Evolutionary conservation across 1,139 yeast species (phyloP).

Genomic region (Suzukiozyma palmioleophila): DNA sequence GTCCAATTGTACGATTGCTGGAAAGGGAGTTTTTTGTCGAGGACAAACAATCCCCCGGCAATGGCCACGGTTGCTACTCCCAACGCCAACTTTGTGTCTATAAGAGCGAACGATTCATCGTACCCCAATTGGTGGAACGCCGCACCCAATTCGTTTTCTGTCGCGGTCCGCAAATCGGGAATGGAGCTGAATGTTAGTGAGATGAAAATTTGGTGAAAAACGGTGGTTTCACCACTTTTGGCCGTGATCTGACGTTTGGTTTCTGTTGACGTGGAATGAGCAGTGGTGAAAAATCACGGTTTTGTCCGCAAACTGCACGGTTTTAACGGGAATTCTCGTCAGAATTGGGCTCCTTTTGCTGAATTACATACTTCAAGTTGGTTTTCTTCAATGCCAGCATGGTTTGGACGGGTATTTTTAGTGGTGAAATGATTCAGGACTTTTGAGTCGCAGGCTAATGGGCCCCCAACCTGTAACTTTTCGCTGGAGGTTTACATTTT

Average conservation of each 20-base stretch:
- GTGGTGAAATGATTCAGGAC: no score
- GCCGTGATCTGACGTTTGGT: not conserved
- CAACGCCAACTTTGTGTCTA: slow-evolving; percentile 61
- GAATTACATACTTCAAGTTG: slow-evolving; percentile 24
- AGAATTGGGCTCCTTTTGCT: not conserved
- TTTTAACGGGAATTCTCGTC: no score
- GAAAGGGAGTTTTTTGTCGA: slow-evolving; percentile 60
- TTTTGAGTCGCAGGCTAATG: no score
- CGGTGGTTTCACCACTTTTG: not conserved
- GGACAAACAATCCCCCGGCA: slow-evolving; percentile 60
- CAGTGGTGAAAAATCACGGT: no score
- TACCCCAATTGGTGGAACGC: slow-evolving; percentile 57
- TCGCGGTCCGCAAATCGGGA: slow-evolving; percentile 42
- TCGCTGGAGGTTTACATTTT: no score
- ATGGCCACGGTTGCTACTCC: slow-evolving; percentile 65
- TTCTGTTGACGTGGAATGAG: no score
- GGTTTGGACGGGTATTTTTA: no score
- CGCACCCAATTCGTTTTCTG: slow-evolving; percentile 45
- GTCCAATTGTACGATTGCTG: slow-evolving; percentile 31
- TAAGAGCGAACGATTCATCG: slow-evolving; percentile 51
- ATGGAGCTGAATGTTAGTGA: slow-evolving; percentile 29
- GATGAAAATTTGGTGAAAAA: not conserved
- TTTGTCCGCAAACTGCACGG: no score
- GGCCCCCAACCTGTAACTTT: no score
- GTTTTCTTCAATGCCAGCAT: slow-evolving; percentile 25